Conservation (phyloP, 2,329 filamentous ascomycete genomes). For the Trichoderma koningii region DNA sequence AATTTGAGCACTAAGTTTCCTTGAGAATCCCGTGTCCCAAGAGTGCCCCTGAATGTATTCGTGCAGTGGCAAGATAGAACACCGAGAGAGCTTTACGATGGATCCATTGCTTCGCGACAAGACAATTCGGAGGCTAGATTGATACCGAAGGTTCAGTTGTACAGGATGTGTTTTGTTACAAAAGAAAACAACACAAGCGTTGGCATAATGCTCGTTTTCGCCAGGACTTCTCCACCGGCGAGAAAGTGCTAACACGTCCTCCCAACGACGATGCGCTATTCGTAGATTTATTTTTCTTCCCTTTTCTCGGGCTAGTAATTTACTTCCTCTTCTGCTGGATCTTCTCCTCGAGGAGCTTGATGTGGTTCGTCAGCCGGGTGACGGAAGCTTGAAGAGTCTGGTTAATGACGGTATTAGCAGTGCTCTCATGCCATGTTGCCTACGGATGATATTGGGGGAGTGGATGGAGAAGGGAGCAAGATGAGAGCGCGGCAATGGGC, state of each 20-base stretch:
- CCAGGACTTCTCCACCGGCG: not conserved
- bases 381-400: constrained; percentile 87
- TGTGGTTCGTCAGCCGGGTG: constrained; percentile 80
- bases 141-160: not conserved
- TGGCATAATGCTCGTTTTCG: constrained; percentile 15
- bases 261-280: constrained; percentile 7
- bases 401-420: not conserved
- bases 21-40: not conserved
- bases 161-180: constrained; percentile 18
- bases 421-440: not conserved
- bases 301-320: constrained; percentile 6
- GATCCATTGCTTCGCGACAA: not conserved
- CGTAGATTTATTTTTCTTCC: not conserved
- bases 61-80: not conserved
- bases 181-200: constrained; percentile 1
- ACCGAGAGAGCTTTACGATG: not conserved
- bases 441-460: too few relatives aligned
- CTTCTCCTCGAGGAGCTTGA: constrained; percentile 79
- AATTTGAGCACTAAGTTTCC: constrained; percentile 22
- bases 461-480: not conserved
- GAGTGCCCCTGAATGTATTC: not conserved
- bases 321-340: constrained; percentile 73
- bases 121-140: not conserved
- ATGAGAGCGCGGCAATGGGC: too few relatives aligned
- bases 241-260: not conserved